Percentiles rank a stretch among this genome's conserved stretches.
Evolutionary conservation across 2,329 filamentous ascomycete species (phyloP).

Genomic region (Amauroascus niger): DNA sequence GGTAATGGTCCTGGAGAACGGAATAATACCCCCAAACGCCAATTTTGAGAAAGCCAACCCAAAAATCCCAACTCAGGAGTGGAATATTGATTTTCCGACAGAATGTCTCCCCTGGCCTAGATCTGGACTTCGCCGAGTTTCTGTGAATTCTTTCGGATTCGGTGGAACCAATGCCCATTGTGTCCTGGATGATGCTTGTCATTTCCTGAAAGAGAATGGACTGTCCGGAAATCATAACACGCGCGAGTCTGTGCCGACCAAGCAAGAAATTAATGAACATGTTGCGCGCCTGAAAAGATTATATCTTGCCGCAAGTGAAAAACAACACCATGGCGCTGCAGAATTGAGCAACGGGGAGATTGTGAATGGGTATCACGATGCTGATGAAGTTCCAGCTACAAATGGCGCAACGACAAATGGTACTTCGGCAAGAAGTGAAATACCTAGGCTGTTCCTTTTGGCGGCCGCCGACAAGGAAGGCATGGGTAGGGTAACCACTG

Average conservation of each 20-base stretch:
- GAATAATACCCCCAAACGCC: constrained; percentile 34
- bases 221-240: constrained; percentile 9
- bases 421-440: constrained; percentile 3
- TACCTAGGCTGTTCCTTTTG: constrained; percentile 18
- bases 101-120: constrained; percentile 19
- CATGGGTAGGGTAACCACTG: neutral
- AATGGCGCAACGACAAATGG: neutral
- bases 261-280: neutral
- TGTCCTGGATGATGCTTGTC: constrained; percentile 25
- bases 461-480: constrained; percentile 4
- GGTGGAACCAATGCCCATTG: constrained; percentile 29
- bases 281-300: neutral
- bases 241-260: neutral
- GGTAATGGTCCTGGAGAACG: constrained; percentile 36
- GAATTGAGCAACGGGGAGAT: neutral
- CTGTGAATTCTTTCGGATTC: constrained; percentile 33
- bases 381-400: neutral
- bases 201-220: constrained; percentile 7
- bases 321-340: neutral
- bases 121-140: constrained; percentile 12
- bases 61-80: constrained; percentile 17
- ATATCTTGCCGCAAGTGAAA: neutral
- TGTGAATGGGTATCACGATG: neutral
- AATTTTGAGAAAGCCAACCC: constrained; percentile 25
- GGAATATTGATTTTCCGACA: constrained; percentile 16